Evolutionary conservation across 352 stramenopile genomes (phyloP), one percentile per base, ranked within the genome.

Genomic region (Globisporangium middletonii): DNA sequence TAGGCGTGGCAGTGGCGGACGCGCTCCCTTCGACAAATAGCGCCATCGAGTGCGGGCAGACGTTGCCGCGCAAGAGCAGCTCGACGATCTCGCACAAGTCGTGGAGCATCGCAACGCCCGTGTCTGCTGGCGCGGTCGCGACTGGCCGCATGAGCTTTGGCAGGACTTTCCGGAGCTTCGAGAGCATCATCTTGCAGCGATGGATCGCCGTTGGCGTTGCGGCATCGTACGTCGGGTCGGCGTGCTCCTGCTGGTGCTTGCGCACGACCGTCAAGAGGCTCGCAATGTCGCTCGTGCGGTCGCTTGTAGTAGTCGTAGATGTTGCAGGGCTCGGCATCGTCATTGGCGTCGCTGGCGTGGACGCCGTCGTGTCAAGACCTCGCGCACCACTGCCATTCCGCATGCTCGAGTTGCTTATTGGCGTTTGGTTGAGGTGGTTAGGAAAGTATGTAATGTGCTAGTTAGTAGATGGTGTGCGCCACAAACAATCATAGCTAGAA

Each of bases 141-240:
- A 90, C 73, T 0, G 71, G 65, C 0, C 73, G 71, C 76, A 88
- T 79, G 47, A 90, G 65, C 60, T 86, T 88, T 16, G 78, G 80
- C 45, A 90, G 64, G 27, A 90, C 57, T 41, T 83, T 88, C 15
- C 75, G 71, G 48, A 87, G 61, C 59, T 90, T 90, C 13, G 71
- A 76, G 50, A 90, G 62, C 73, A 88, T 79, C 1, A 70, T 82
- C 49, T 83, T 87, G 72, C 80, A 87, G 47, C 68, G 71, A 16
- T 62, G 58, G 63, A 81, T 84, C 23, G 72, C 66, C 0, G 56
- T 67, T 3, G 70, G 59, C 3, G 68, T 43, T 28, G 55, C 55
- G 0, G 69, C 69, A 38, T 86, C 70, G 59, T 84, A 79, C 19
- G 50, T 23, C 11, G 47, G 41, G 47, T 86, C 72, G 2, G 73